Conservation (phyloP, 176 grass and related monocot species). For the Eragrostis curvula region DNA sequence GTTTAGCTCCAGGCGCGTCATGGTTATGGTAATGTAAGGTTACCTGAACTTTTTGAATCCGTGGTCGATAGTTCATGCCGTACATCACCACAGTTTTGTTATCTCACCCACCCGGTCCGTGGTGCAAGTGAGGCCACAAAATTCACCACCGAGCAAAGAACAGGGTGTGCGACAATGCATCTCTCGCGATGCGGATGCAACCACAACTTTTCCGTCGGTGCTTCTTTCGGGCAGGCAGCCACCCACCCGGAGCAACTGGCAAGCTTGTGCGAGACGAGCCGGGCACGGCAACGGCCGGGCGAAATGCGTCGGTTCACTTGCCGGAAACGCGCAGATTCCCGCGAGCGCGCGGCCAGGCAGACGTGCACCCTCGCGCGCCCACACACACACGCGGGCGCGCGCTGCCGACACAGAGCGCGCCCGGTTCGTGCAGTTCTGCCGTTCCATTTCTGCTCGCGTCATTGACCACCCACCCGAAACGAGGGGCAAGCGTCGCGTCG, state of each 20-base stretch:
- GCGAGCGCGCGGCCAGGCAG: conserved; percentile 11
- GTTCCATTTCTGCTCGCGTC: background rate
- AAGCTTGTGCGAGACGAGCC: background rate
- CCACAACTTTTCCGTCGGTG: background rate
- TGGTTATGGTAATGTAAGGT: background rate
- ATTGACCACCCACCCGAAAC: background rate
- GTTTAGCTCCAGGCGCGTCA: conserved; percentile 29
- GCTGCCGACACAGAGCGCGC: background rate
- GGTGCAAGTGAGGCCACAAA: background rate
- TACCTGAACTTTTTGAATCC: background rate
- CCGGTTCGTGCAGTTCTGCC: background rate
- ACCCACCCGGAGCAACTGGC: background rate
- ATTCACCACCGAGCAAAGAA: background rate
- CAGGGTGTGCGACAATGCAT: background rate
- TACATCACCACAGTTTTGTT: background rate
- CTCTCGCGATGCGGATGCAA: background rate
- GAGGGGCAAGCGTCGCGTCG: background rate
- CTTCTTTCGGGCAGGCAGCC: background rate
- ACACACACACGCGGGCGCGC: background rate
- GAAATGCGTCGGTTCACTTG: conserved; percentile 27
- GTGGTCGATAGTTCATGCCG: conserved; percentile 8
- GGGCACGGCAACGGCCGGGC: background rate
- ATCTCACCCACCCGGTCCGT: background rate
- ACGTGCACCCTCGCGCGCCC: conserved; percentile 8
- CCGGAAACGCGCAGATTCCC: background rate